Evolutionary conservation across 306 rosid species (phyloP).

Genomic region (Cucurbita pepo): DNA sequence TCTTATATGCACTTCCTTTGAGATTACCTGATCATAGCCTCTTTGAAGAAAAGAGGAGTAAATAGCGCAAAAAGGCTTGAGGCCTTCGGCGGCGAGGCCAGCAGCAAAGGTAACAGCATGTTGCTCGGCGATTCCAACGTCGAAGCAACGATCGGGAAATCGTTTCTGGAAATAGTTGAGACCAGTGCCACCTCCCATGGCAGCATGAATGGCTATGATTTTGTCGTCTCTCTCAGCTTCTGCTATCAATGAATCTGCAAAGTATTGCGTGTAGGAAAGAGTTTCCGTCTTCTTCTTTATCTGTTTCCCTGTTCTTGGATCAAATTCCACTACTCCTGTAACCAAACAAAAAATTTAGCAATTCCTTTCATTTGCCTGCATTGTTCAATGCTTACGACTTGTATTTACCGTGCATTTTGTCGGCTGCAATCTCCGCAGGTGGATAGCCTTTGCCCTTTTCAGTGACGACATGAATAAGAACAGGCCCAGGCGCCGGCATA

Average conservation of each 20-base stretch:
- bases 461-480: conserved; percentile 40
- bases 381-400: too few species aligned
- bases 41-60: conserved; percentile 59
- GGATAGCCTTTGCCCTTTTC: conserved; percentile 60
- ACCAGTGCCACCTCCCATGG: conserved; percentile 77
- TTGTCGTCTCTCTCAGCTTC: conserved; percentile 42
- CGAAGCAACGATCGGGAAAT: conserved; percentile 42
- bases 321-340: conserved; percentile 51
- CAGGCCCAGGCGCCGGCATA: conserved; percentile 36
- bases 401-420: conserved; percentile 47
- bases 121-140: conserved; percentile 59
- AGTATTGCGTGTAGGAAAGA: conserved; percentile 33
- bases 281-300: conserved; percentile 21
- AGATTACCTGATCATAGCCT: conserved; percentile 45
- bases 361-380: not conserved
- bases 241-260: conserved; percentile 38
- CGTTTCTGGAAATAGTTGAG: conserved; percentile 45
- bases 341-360: not conserved
- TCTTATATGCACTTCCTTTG: not conserved
- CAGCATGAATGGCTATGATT: conserved; percentile 48
- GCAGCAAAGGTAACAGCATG: conserved; percentile 63
- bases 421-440: conserved; percentile 48
- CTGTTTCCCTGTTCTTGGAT: conserved; percentile 45
- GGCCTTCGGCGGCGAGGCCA: conserved; percentile 45
- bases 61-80: conserved; percentile 49